Evolutionary conservation across 2,329 filamentous ascomycete genomes (phyloP).

Genomic region (Paecilomyces fulvus): DNA sequence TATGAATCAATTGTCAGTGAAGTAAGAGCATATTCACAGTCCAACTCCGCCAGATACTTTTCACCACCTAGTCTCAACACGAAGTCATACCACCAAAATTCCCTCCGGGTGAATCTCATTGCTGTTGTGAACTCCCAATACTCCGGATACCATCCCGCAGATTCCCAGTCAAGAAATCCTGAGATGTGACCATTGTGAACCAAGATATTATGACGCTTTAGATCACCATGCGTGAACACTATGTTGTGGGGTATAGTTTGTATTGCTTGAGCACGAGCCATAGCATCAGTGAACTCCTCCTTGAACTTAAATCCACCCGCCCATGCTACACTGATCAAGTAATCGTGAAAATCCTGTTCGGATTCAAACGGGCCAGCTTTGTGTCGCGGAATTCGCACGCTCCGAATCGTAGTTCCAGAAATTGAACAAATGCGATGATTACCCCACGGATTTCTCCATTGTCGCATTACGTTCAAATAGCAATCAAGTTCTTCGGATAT

Average conservation of each 20-base stretch:
- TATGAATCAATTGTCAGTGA: slow-evolving; percentile 10
- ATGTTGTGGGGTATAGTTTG: slow-evolving; percentile 12
- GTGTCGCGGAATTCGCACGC: slow-evolving; percentile 19
- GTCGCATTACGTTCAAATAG: slow-evolving; percentile 23
- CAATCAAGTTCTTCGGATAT: slow-evolving; percentile 21
- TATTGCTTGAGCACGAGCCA: slow-evolving; percentile 13
- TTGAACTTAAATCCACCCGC: slow-evolving; percentile 14
- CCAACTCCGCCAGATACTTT: slow-evolving; percentile 10
- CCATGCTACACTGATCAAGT: slow-evolving; percentile 16
- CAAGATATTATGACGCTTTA: slow-evolving; percentile 11
- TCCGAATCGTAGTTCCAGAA: slow-evolving; percentile 18
- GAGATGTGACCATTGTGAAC: slow-evolving; percentile 9
- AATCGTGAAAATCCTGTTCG: slow-evolving; percentile 21
- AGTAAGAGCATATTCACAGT: slow-evolving; percentile 10
- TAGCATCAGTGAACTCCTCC: slow-evolving; percentile 13
- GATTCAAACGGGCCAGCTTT: slow-evolving; percentile 16
- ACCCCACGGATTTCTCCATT: slow-evolving; percentile 20
- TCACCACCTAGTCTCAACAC: slow-evolving; percentile 9
- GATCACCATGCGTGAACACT: slow-evolving; percentile 16
- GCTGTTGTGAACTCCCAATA: slow-evolving; percentile 10
- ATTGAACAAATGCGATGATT: slow-evolving; percentile 20
- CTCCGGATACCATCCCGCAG: slow-evolving; percentile 7
- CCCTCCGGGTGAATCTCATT: slow-evolving; percentile 1
- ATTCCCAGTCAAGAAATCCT: slow-evolving; percentile 15
- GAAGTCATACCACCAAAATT: slow-evolving; percentile 14